Conservation (phyloP, 2,329 filamentous ascomycete species). For the Thelonectria rubi region DNA sequence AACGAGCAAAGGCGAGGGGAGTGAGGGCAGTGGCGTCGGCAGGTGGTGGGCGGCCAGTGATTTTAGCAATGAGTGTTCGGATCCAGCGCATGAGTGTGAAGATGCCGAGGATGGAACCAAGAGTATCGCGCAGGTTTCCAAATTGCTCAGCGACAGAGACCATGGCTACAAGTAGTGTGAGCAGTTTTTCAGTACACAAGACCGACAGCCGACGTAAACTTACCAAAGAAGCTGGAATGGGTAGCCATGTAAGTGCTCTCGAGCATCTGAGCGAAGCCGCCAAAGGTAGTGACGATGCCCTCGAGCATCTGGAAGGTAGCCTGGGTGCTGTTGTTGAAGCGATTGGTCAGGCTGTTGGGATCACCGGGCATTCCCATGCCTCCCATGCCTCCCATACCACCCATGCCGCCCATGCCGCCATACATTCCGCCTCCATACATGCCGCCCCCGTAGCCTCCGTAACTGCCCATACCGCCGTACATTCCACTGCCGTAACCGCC, state of each 20-base stretch:
- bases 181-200: constrained; percentile 6
- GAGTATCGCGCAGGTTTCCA: constrained; percentile 88
- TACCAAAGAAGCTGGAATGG: constrained; percentile 98
- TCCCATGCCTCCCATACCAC: constrained; percentile 57
- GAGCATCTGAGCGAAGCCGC: constrained; percentile 98
- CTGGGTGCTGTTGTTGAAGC: constrained; percentile 93
- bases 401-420: constrained; percentile 49
- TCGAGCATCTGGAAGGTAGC: constrained; percentile 99
- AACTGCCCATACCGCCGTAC: constrained; percentile 50
- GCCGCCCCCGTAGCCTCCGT: constrained; percentile 53
- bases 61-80: constrained; percentile 86
- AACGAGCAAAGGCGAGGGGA: constrained; percentile 88
- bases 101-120: constrained; percentile 93
- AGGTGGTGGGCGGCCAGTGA: constrained; percentile 90
- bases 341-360: constrained; percentile 92
- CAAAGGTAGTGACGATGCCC: constrained; percentile 94
- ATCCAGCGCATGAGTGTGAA: constrained; percentile 97
- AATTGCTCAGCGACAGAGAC: constrained; percentile 98
- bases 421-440: constrained; percentile 55
- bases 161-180: constrained; percentile 73
- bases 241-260: constrained; percentile 99
- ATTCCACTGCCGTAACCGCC: constrained; percentile 43
- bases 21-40: constrained; percentile 88
- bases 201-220: constrained; percentile 41
- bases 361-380: constrained; percentile 74